Base-by-base conservation (phyloP, 2,329 filamentous ascomycete species). In the Penicillium sp. region DNA sequence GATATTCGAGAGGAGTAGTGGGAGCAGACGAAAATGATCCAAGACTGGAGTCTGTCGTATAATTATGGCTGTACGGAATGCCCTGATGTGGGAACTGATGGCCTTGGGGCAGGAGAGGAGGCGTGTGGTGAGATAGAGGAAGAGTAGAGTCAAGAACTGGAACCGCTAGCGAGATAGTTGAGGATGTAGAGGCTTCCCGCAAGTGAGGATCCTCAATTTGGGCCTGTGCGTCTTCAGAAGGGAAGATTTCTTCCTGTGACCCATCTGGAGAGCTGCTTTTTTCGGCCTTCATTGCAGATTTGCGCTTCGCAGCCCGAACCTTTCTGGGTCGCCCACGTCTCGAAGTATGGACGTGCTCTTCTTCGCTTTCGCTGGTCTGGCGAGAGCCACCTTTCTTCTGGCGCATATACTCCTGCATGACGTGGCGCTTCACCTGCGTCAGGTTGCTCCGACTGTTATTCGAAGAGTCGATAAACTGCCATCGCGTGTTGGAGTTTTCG, bases 341-440 rank as follows among this genome's bases (percentile, higher is more conserved):
- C 3, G 50, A 27, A 20, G 48, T 39, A 10, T 27, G 35, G 31
- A 27, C 46, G 11, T 39, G 35, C 24, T 60, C 56, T 24, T 55
- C 56, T 35, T 62, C 58, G 35, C 54, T 56, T 7, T 57, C 56
- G 38, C 55, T 33, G 13, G 13, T 59, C 6, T 60, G 52, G 9
- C 50, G 60, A 13, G 50, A 16, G 9, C 42, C 33, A 2, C 58
- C 47, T 45, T 63, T 63, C 48, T 72, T 74, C 41, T 72, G 69
- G 18, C 69, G 69, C 62, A 74, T 71, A 54, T 68, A 73, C 45
- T 74, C 70, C 52, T 73, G 69, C 72, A 74, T 74, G 6, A 74
- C 72, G 71, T 75, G 72, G 20, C 71, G 70, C 45, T 73, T 74
- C 33, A 74, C 72, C 53, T 67, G 68, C 1, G 70, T 74, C 39